Percentiles rank a stretch among this genome's conserved stretches.
These are phyloP conservation scores for Epichloe typhina DNA, from an alignment of 2,329 filamentous ascomycete genomes.

Conservation along the genomic window DNA sequence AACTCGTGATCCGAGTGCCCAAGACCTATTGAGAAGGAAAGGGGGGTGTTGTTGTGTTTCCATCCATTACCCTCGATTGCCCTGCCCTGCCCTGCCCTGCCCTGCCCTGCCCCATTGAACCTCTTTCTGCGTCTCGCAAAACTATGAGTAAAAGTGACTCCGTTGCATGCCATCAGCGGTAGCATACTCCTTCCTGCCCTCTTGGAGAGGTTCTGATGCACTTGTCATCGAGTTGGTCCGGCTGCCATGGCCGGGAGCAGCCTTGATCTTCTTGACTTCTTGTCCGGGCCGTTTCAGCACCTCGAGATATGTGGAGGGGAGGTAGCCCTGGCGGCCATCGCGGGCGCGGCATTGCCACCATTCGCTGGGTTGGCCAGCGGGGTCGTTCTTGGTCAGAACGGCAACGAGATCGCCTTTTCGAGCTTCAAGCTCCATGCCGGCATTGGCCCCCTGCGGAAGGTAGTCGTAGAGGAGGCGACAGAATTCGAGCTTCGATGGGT, in stretches of 20 bases:
- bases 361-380: conserved; percentile 79
- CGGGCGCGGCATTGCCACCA: conserved; percentile 95
- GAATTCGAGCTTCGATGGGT: conserved; percentile 89
- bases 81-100: no score
- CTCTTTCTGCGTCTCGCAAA: no score
- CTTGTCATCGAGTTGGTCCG: conserved; percentile 39
- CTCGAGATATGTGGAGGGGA: conserved; percentile 84
- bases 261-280: conserved; percentile 38
- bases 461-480: conserved; percentile 94
- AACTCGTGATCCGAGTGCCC: background rate
- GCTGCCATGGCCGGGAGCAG: conserved; percentile 31
- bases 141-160: conserved; percentile 43
- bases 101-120: background rate
- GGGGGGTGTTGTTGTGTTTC: background rate
- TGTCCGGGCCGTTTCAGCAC: conserved; percentile 45
- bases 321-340: conserved; percentile 81
- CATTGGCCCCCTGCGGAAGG: conserved; percentile 54
- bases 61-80: background rate
- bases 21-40: background rate
- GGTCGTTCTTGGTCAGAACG: conserved; percentile 83
- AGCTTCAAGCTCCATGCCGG: conserved; percentile 71
- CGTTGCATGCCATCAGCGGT: conserved; percentile 43
- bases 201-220: conserved; percentile 22
- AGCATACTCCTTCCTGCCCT: conserved; percentile 38
- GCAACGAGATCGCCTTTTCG: conserved; percentile 94